Evolutionary conservation across 2,329 filamentous ascomycete species (phyloP).

Genomic region (Aspergillaceae sp.): DNA sequence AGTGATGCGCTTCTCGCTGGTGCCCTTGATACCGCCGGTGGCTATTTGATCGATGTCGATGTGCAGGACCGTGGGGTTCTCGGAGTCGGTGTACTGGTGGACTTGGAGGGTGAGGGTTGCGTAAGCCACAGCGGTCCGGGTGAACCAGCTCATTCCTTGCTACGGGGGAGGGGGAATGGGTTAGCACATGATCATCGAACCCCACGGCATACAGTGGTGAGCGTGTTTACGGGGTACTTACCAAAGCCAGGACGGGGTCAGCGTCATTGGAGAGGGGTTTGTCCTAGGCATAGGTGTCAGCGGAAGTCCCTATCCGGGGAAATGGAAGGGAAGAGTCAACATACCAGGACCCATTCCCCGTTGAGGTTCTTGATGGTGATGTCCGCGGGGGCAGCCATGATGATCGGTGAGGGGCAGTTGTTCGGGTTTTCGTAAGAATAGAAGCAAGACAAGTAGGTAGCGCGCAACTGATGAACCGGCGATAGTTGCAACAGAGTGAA

Average conservation of each 20-base stretch:
- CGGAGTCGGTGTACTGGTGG: conserved; percentile 44
- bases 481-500: neutral
- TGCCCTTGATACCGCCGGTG: conserved; percentile 63
- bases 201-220: too few species aligned
- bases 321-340: conserved; percentile 13
- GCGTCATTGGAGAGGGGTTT: conserved; percentile 60
- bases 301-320: neutral
- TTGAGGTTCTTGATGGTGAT: conserved; percentile 60
- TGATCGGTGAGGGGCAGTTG: conserved; percentile 19
- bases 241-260: conserved; percentile 59
- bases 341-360: conserved; percentile 63
- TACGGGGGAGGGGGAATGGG: conserved; percentile 9
- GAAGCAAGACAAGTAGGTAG: neutral
- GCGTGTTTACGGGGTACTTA: conserved; percentile 14
- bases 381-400: conserved; percentile 62
- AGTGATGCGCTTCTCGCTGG: conserved; percentile 48
- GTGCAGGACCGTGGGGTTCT: conserved; percentile 43
- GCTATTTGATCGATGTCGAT: conserved; percentile 65
- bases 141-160: conserved; percentile 63
- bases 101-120: conserved; percentile 61
- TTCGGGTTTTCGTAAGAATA: neutral
- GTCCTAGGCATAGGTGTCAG: conserved; percentile 49
- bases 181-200: neutral
- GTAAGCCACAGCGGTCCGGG: conserved; percentile 61
- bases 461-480: too few species aligned